Evolutionary conservation across 768 basidiomycete genomes (phyloP), one percentile per base, ranked within the genome.

Genomic region (Suillus sp.): DNA sequence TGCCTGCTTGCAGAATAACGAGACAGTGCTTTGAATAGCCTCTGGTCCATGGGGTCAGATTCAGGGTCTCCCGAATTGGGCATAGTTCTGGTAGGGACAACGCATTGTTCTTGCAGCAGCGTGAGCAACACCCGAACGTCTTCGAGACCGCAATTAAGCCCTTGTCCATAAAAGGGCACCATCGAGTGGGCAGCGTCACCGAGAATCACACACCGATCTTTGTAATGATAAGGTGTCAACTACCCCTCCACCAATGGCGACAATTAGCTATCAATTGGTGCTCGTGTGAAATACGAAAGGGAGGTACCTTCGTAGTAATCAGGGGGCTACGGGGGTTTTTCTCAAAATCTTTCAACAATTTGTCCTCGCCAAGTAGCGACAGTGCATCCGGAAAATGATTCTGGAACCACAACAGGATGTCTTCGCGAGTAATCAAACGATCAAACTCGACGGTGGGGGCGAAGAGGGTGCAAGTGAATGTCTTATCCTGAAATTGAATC

Each of bases 91-190:
- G 73, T 75, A 77, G 63, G 87, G 75, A 64, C 83, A 63, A 96
- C 89, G 18, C 83, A 82, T 75, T 91, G 87, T 64, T 88, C 82
- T 62, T 85, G 84, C 70, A 98, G 81, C 62, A 95, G 78, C 35
- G 86, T 82, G 64, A 88, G 85, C 67, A 99, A 83, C 59, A 99
- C 86, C 68, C 97, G 87, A 69, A 99, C 95, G 76, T 99, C 96
- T 78, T 99, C 96, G 59, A 99, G 84, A 18, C 96, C 96, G 72
- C 96, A 97, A 73, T 99, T 99, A 69, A 99, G 84, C 47, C 96
- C 96, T 82, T 99, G 96, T 48, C 96, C 92, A 74, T 92, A 95
- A 79, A 95, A 96, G 66, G 96, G 96, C n/a, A 96, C 95, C 95
- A 99, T 98, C 48, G 94, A 91, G 77, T 99, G 96, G 13, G 95